Evolutionary conservation across 345 rosid species (phyloP).

Genomic region (Salix koriyanagi): DNA sequence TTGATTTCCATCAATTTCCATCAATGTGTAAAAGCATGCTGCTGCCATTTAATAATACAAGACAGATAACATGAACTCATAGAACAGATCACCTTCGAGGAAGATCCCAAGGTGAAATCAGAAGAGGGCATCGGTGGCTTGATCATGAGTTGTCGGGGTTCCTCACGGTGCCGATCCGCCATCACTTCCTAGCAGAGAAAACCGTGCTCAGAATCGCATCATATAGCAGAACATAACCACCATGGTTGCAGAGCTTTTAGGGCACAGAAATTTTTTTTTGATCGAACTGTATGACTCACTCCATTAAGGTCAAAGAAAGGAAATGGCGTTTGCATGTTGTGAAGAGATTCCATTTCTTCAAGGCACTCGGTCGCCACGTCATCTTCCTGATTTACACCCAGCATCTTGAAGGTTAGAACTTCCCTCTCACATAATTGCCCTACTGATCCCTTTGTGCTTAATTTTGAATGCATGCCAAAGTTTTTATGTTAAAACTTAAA

Average conservation of each 20-base stretch:
- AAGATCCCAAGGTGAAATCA: constrained; percentile 1
- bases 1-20: too few species aligned
- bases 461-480: background rate
- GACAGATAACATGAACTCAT: too few species aligned
- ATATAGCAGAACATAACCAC: background rate
- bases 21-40: too few species aligned
- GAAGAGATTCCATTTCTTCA: background rate
- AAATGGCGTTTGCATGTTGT: constrained; percentile 5
- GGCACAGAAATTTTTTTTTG: too few species aligned
- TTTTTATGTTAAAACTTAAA: too few species aligned
- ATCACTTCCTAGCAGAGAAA: background rate
- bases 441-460: too few species aligned
- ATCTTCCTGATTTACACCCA: constrained; percentile 7
- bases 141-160: background rate
- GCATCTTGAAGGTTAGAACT: background rate
- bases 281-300: background rate
- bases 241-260: background rate
- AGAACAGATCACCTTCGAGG: constrained; percentile 2
- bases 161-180: background rate
- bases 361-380: background rate
- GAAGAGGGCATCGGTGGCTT: background rate
- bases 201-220: background rate
- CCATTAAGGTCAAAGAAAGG: constrained; percentile 14
- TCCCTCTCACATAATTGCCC: background rate
- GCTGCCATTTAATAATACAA: too few species aligned